A percentile compares a stretch with the other conserved stretches of the same genome.
Conservation (phyloP, 2,329 filamentous ascomycete species). For the Aspergillus ustus region DNA sequence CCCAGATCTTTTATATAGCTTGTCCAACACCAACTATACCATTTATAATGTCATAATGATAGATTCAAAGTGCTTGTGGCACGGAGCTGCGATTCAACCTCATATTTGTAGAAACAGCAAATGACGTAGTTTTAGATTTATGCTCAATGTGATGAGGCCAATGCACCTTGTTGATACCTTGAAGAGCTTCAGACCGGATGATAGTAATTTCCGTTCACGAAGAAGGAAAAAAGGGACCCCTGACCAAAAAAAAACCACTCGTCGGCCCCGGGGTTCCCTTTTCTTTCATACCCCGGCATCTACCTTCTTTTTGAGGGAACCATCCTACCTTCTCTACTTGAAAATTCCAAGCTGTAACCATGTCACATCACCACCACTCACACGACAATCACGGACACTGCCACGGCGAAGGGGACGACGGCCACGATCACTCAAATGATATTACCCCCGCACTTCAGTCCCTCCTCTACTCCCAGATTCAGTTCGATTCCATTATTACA, state of each 20-base stretch:
- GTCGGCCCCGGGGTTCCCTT: conserved; percentile 1
- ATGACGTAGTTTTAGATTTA: not conserved
- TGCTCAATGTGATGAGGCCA: not conserved
- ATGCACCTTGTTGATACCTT: not conserved
- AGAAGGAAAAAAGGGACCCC: not conserved
- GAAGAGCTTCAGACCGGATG: not conserved
- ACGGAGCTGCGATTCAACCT: not conserved
- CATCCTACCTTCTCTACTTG: not conserved
- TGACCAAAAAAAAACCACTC: not conserved
- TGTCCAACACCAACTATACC: not conserved
- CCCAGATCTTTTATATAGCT: too few relatives aligned
- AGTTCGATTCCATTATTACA: conserved; percentile 82
- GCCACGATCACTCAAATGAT: conserved; percentile 89
- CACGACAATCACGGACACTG: conserved; percentile 51
- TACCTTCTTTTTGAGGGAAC: not conserved
- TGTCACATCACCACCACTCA: conserved; percentile 45
- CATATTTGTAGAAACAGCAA: not conserved
- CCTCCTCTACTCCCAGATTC: conserved; percentile 88
- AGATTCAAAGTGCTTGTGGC: not conserved
- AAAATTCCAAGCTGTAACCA: conserved; percentile 16
- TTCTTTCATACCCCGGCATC: not conserved
- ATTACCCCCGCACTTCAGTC: conserved; percentile 88
- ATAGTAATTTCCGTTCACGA: not conserved
- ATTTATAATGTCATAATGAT: not conserved
- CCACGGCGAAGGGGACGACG: conserved; percentile 53